Conservation (phyloP, 805 yeast species). For the Lachancea dasiensis region DNA sequence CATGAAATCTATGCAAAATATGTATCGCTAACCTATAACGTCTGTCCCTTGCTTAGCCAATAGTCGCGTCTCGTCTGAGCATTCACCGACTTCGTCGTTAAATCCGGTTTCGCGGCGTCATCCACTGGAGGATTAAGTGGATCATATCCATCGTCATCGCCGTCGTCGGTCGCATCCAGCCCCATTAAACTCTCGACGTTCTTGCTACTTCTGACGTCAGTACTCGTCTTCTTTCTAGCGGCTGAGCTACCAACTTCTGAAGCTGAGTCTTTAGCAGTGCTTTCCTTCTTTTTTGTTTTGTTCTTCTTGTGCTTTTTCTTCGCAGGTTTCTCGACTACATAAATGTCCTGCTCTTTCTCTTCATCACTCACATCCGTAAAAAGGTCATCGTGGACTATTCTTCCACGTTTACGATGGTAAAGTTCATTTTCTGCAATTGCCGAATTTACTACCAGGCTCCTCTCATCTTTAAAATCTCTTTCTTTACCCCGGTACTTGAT, state of each 20-base stretch:
- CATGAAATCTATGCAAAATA: too few relatives aligned
- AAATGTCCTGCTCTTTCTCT: constrained; percentile 17
- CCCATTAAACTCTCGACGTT: constrained; percentile 8
- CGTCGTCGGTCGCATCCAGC: constrained; percentile 9
- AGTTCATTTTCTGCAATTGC: constrained; percentile 40
- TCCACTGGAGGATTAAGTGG: constrained; percentile 8
- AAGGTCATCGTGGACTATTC: constrained; percentile 20
- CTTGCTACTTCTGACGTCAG: neutral
- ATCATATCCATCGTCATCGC: constrained; percentile 12
- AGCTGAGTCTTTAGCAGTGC: constrained; percentile 4
- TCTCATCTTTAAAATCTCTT: constrained; percentile 73
- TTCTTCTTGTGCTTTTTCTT: constrained; percentile 13
- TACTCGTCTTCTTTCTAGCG: neutral
- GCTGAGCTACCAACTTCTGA: constrained; percentile 2
- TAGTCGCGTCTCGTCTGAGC: constrained; percentile 32
- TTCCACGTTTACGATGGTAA: constrained; percentile 26
- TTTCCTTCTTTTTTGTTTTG: constrained; percentile 7
- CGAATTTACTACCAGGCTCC: constrained; percentile 54
- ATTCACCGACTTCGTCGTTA: constrained; percentile 22
- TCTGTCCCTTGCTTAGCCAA: constrained; percentile 32
- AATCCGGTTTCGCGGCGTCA: constrained; percentile 13
- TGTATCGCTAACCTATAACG: constrained; percentile 11
- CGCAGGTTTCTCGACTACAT: constrained; percentile 13
- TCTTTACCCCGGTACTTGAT: constrained; percentile 68
- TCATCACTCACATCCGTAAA: constrained; percentile 29